These are phyloP conservation scores for Neurospora sublineolata DNA, from an alignment of 495 filamentous ascomycete genomes.

Conservation along the genomic window DNA sequence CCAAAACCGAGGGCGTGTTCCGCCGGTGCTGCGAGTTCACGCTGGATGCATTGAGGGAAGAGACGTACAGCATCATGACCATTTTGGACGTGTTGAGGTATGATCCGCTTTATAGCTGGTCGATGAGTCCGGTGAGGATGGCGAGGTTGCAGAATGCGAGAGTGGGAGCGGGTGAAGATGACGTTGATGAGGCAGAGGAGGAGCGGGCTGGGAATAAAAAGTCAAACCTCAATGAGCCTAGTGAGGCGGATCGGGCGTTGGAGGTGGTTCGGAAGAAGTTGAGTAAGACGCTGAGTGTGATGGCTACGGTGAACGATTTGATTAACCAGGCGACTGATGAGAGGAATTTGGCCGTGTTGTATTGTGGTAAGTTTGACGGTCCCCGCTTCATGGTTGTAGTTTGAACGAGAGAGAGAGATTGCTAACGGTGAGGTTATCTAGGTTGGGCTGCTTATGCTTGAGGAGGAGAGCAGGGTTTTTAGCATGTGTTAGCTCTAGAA, in stretches of 20 bases:
- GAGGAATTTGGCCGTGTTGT: slow-evolving; percentile 82
- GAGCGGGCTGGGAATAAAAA: slow-evolving; percentile 7
- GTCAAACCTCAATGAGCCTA: slow-evolving; percentile 56
- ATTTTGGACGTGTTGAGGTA: slow-evolving; percentile 92
- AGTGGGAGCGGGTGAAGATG: slow-evolving; percentile 19
- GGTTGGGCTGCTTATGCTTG: slow-evolving; percentile 56
- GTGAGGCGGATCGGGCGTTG: slow-evolving; percentile 84
- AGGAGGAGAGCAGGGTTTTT: not conserved
- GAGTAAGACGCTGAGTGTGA: slow-evolving; percentile 82
- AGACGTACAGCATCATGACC: slow-evolving; percentile 92
- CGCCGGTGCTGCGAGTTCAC: slow-evolving; percentile 96
- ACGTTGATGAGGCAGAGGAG: slow-evolving; percentile 13
- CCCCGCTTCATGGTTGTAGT: not conserved
- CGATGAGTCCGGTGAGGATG: slow-evolving; percentile 78
- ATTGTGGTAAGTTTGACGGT: slow-evolving; percentile 61
- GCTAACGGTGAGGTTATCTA: slow-evolving; percentile 15
- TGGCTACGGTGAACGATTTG: slow-evolving; percentile 89
- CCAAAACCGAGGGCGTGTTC: slow-evolving; percentile 90
- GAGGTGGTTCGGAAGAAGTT: slow-evolving; percentile 91
- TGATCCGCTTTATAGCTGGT: slow-evolving; percentile 93
- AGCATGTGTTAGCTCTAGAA: too few species aligned
- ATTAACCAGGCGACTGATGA: slow-evolving; percentile 94
- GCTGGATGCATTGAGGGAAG: slow-evolving; percentile 80
- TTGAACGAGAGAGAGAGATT: not conserved
- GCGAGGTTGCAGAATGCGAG: slow-evolving; percentile 45